These are phyloP conservation scores for Cephaloascus fragrans DNA, from an alignment of 805 yeast genomes.

Conservation along the genomic window DNA sequence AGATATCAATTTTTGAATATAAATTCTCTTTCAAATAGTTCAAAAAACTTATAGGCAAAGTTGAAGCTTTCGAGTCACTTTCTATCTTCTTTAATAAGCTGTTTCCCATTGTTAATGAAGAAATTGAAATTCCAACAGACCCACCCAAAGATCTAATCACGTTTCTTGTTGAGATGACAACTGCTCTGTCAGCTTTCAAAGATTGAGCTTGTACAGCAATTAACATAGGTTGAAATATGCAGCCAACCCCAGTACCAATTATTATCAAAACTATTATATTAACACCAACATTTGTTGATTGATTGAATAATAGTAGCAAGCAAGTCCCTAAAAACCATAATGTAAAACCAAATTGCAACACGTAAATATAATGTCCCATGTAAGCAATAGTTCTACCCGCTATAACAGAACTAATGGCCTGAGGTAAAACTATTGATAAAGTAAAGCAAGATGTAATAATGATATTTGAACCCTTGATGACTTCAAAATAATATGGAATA, in stretches of 20 bases:
- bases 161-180: slow-evolving; percentile 28
- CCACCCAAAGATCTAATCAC: slow-evolving; percentile 34
- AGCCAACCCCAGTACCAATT: slow-evolving; percentile 15
- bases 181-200: slow-evolving; percentile 27
- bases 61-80: background rate
- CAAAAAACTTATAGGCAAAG: background rate
- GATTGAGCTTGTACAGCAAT: slow-evolving; percentile 31
- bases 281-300: slow-evolving; percentile 20
- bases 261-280: slow-evolving; percentile 18
- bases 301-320: slow-evolving; percentile 22
- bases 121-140: slow-evolving; percentile 27
- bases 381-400: slow-evolving; percentile 36
- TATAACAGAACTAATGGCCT: slow-evolving; percentile 27
- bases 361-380: slow-evolving; percentile 30
- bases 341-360: slow-evolving; percentile 29
- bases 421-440: slow-evolving; percentile 34
- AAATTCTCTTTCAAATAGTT: slow-evolving; percentile 15
- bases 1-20: slow-evolving; percentile 13
- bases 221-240: slow-evolving; percentile 28
- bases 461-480: slow-evolving; percentile 28
- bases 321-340: slow-evolving; percentile 32
- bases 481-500: slow-evolving; percentile 38
- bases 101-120: slow-evolving; percentile 27
- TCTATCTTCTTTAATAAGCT: slow-evolving; percentile 16
- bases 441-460: slow-evolving; percentile 29